phyloP scores from a whole-genome alignment of 2,329 filamentous ascomycete genomes.

The Ophiostoma perfectum region DNA sequence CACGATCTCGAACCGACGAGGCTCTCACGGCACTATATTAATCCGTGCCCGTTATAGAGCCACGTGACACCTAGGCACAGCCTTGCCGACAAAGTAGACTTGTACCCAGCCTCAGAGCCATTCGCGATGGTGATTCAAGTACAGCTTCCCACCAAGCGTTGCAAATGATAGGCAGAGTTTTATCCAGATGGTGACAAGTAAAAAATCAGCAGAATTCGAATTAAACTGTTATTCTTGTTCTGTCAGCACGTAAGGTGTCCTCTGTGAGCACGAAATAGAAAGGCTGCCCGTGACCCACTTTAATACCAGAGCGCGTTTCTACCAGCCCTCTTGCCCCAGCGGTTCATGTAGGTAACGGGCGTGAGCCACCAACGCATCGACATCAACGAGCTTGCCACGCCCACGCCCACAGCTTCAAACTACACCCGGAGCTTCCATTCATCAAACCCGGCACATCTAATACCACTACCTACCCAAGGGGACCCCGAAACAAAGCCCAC shows the following conservation, averaged over 20 bases:
- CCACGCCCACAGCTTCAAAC: no score
- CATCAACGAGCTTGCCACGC: neutral
- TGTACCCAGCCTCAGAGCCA: neutral
- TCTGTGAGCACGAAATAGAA: neutral
- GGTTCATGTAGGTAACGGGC: neutral
- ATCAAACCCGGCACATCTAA: neutral
- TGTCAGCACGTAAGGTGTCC: neutral
- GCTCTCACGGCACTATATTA: slow-evolving; percentile 1
- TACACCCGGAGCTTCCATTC: no score
- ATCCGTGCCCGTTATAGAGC: neutral
- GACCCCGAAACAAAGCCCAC: neutral
- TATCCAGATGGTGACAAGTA: no score
- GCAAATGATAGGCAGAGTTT: no score
- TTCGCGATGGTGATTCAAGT: no score
- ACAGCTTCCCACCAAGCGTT: no score
- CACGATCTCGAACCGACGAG: neutral
- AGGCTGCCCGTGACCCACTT: slow-evolving; percentile 3
- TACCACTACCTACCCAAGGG: neutral
- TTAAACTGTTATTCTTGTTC: no score
- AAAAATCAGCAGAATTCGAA: no score
- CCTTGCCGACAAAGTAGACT: neutral
- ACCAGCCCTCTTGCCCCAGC: neutral
- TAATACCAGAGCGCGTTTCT: neutral
- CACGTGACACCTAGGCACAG: neutral
- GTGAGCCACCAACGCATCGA: neutral